phyloP scores from a whole-genome alignment of 345 rosid genomes.

The Arabidopsis arenosa region DNA sequence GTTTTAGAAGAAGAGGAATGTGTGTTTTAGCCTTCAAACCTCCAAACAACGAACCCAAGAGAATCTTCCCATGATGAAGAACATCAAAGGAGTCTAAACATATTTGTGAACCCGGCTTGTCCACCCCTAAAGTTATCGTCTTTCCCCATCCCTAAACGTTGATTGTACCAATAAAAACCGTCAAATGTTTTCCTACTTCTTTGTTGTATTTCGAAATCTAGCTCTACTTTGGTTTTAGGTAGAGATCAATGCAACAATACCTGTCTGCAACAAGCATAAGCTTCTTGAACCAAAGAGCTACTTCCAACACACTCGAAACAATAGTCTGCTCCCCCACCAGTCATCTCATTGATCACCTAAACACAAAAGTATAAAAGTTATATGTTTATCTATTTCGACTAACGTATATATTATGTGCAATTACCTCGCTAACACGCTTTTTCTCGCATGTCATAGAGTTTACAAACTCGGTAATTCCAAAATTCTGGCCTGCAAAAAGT shows the following conservation, averaged over 20 bases:
- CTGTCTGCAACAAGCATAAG: constrained; percentile 73
- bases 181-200: not conserved
- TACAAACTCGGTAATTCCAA: constrained; percentile 81
- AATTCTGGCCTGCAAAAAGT: constrained; percentile 56
- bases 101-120: constrained; percentile 63
- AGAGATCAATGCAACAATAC: constrained; percentile 42
- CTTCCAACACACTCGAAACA: constrained; percentile 82
- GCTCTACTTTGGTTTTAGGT: not conserved
- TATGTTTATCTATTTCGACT: not conserved
- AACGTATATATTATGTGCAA: not conserved
- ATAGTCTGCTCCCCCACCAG: constrained; percentile 80
- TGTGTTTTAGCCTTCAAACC: constrained; percentile 85
- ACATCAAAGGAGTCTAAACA: constrained; percentile 58
- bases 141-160: constrained; percentile 85
- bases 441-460: constrained; percentile 53
- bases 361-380: not conserved
- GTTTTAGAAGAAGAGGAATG: constrained; percentile 76
- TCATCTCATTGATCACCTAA: constrained; percentile 69
- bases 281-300: constrained; percentile 64
- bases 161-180: not conserved
- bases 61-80: constrained; percentile 61
- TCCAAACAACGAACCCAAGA: constrained; percentile 75
- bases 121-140: constrained; percentile 80
- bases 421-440: constrained; percentile 69
- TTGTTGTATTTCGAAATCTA: not conserved